phyloP scores from a whole-genome alignment of 495 filamentous ascomycete species.

The Neurospora sp. region DNA sequence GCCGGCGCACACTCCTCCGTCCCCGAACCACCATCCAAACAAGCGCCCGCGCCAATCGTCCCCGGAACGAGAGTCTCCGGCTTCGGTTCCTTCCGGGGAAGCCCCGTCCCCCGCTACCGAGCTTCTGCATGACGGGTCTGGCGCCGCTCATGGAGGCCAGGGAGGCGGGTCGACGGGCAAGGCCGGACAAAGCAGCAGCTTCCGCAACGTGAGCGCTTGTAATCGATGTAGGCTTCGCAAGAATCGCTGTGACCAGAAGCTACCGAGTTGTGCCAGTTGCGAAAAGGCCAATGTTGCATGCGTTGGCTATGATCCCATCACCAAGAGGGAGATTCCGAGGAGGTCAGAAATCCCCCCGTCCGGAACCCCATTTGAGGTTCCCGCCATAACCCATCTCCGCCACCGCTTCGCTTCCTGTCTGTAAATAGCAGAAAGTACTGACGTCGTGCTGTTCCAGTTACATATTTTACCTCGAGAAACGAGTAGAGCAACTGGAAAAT shows the following conservation, averaged over 20 bases:
- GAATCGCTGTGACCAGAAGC: constrained; percentile 85
- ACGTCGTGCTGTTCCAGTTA: constrained; percentile 46
- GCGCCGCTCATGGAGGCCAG: not conserved
- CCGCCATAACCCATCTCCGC: constrained; percentile 3
- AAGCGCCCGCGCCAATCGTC: constrained; percentile 43
- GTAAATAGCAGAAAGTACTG: constrained; percentile 7
- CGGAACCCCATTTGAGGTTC: not conserved
- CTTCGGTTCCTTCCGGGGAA: constrained; percentile 21
- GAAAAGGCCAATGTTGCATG: constrained; percentile 83
- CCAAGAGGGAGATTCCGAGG: constrained; percentile 84
- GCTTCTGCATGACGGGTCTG: constrained; percentile 20
- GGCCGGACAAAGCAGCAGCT: constrained; percentile 45
- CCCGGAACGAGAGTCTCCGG: constrained; percentile 37
- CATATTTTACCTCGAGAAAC: constrained; percentile 85
- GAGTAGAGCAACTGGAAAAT: constrained; percentile 74
- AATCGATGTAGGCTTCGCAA: constrained; percentile 88
- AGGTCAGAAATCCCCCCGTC: constrained; percentile 34
- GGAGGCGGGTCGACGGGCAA: constrained; percentile 17
- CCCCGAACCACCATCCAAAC: constrained; percentile 32
- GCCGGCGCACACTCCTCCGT: constrained; percentile 31
- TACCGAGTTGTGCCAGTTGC: constrained; percentile 82
- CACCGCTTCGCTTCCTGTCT: not conserved
- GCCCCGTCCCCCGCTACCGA: constrained; percentile 24
- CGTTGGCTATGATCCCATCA: constrained; percentile 92
- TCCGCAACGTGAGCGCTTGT: constrained; percentile 91